A percentile compares a stretch with the other conserved stretches of the same genome.
These are phyloP conservation scores for Hypoxylon fragiforme DNA, from an alignment of 495 filamentous ascomycete species.

Conservation along the genomic window DNA sequence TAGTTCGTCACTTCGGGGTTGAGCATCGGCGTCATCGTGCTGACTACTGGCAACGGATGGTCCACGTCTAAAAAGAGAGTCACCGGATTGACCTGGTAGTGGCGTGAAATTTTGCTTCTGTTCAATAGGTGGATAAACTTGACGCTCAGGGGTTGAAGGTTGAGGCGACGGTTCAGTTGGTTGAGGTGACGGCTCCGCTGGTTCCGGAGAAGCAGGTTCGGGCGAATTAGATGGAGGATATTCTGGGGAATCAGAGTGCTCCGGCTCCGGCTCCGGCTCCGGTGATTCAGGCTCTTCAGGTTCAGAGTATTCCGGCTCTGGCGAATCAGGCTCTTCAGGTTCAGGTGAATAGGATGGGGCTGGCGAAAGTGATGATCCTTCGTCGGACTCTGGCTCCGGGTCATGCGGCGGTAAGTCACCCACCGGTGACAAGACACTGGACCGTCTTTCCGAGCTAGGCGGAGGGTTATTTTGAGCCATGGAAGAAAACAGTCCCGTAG, in stretches of 20 bases:
- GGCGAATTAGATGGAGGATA: too few species aligned
- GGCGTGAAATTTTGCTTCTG: constrained; percentile 58
- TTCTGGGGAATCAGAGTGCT: too few species aligned
- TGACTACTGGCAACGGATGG: constrained; percentile 3
- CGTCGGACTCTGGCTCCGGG: constrained; percentile 21
- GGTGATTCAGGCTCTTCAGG: background rate
- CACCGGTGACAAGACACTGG: constrained; percentile 32
- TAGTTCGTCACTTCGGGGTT: constrained; percentile 30
- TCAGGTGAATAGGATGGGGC: constrained; percentile 11
- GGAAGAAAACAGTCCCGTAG: constrained; percentile 36
- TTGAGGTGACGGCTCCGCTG: background rate
- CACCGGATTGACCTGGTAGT: constrained; percentile 39
- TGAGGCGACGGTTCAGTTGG: constrained; percentile 11
- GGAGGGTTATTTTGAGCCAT: constrained; percentile 38
- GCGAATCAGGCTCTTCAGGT: constrained; percentile 4
- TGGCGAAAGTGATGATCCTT: constrained; percentile 6
- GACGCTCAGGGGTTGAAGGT: constrained; percentile 39
- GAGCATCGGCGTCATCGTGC: constrained; percentile 8
- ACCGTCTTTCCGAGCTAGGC: constrained; percentile 24
- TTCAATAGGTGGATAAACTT: constrained; percentile 38
- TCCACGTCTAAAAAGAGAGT: constrained; percentile 40
- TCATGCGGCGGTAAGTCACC: constrained; percentile 21
- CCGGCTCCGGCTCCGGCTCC: too few species aligned
- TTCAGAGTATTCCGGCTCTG: background rate
- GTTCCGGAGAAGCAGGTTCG: background rate